Conservation (phyloP, 306 rosid species). For the Quercus mongolica region DNA sequence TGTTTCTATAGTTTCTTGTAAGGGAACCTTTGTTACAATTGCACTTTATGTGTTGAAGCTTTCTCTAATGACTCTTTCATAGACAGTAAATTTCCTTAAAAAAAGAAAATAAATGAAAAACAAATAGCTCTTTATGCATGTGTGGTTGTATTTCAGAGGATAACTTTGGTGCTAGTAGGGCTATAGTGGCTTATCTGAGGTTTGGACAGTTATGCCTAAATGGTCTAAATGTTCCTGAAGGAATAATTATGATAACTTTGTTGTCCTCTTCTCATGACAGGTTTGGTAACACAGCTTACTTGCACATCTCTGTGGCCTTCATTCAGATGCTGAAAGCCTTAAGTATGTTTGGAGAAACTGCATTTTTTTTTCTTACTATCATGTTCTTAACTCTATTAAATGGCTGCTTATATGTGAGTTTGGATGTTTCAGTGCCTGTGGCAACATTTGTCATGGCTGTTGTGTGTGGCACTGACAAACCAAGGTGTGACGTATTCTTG, state of each 20-base stretch:
- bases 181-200: background rate
- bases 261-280: constrained; percentile 33
- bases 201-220: background rate
- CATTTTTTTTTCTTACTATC: constrained; percentile 3
- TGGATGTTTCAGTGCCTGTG: constrained; percentile 83
- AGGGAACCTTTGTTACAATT: background rate
- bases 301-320: constrained; percentile 97
- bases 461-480: constrained; percentile 84
- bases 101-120: background rate
- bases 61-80: background rate
- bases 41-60: background rate
- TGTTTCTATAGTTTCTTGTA: background rate
- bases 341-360: constrained; percentile 53
- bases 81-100: background rate
- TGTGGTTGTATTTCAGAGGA: background rate
- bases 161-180: background rate
- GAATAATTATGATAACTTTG: background rate
- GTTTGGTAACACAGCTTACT: constrained; percentile 98
- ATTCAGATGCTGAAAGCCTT: constrained; percentile 99
- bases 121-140: too few relatives aligned
- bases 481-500: constrained; percentile 89
- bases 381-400: background rate
- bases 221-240: background rate
- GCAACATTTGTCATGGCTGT: constrained; percentile 89
- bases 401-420: constrained; percentile 16